Evolutionary conservation across 2,329 filamentous ascomycete species (phyloP), one percentile per base, ranked within the genome.

Genomic region (Epichloe sylvatica): DNA sequence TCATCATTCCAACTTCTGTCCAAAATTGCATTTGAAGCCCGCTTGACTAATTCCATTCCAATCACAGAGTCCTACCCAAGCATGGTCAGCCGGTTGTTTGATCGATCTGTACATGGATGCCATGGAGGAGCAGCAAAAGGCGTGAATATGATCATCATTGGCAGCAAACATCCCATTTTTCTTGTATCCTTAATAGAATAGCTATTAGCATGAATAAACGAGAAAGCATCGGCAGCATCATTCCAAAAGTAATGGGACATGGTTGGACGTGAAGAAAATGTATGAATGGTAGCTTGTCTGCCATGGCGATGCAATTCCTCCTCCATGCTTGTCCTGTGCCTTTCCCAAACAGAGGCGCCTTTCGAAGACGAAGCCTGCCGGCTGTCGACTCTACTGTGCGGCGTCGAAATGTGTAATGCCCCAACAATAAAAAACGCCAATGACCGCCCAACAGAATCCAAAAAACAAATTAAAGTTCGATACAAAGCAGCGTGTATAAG

Each of bases 51-150:
- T n/a, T 30, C 8, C 11, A 19, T 19, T 42, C 51, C 35, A 17
- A 11, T 30, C 43, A 49, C 62, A 92, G 82, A 92, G 84, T 48
- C 92, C 92, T 25, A 96, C 92, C 0, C 92, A 98, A 67, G 85
- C 92, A 48, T 98, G 92, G 92, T 96, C 89, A 48, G 86, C 92
- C 33, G 85, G 87, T 21, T 97, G 92, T 65, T 73, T 98, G 61
- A 86, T 98, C 60, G 92, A 98, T 69, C 68, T 98, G 55, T 98
- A 95, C 70, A 90, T 95, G 74, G 92, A 98, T 65, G 91, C 88
- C 17, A 74, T 76, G 25, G 76, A 77, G 55, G 73, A 73, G 57
- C 72, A 76, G 47, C 44, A 46, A n/a, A 50, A 45, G 23, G 45
- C n/a, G 21, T 45, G 47, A 25, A 30, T 2, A 30, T 17, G 6